phyloP scores from a whole-genome alignment of 352 stramenopile species.

The Pythium monospermum region DNA sequence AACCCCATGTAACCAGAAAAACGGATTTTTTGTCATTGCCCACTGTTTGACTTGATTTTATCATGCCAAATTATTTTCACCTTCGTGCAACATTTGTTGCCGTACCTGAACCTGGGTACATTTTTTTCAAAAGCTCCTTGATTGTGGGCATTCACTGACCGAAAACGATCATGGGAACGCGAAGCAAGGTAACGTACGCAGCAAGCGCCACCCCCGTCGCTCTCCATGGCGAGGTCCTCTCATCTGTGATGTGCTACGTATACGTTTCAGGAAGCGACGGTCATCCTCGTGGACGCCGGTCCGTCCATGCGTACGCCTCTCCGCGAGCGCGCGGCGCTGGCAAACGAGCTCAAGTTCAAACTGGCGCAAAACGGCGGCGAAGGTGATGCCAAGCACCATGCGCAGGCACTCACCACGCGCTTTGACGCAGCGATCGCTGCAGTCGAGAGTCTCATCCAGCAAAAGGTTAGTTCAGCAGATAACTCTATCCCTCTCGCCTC shows the following conservation, averaged over 20 bases:
- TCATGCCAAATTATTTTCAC: constrained; percentile 11
- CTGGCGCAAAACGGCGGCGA: neutral
- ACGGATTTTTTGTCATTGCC: neutral
- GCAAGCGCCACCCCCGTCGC: neutral
- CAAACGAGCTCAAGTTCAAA: constrained; percentile 19
- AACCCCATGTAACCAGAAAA: constrained; percentile 1
- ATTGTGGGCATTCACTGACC: too few species aligned
- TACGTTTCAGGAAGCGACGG: constrained; percentile 44
- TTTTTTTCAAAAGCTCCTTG: neutral
- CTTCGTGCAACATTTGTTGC: constrained; percentile 21
- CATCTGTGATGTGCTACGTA: neutral
- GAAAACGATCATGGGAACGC: constrained; percentile 15
- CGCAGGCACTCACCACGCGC: constrained; percentile 27
- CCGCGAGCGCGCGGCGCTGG: constrained; percentile 26
- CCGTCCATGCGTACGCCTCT: constrained; percentile 56
- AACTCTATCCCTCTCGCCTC: too few species aligned
- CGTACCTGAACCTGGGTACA: constrained; percentile 4
- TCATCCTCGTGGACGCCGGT: constrained; percentile 65
- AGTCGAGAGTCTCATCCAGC: constrained; percentile 59
- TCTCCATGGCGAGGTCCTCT: neutral
- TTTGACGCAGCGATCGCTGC: constrained; percentile 55
- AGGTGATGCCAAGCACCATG: too few species aligned
- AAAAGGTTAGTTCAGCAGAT: too few species aligned
- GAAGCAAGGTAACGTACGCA: constrained; percentile 19
- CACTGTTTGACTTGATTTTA: neutral